Percentiles rank a stretch among this genome's conserved stretches.
Evolutionary conservation across 192 early-diverging fungal genomes (phyloP).

Genomic region (Linnemannia schmuckeri): DNA sequence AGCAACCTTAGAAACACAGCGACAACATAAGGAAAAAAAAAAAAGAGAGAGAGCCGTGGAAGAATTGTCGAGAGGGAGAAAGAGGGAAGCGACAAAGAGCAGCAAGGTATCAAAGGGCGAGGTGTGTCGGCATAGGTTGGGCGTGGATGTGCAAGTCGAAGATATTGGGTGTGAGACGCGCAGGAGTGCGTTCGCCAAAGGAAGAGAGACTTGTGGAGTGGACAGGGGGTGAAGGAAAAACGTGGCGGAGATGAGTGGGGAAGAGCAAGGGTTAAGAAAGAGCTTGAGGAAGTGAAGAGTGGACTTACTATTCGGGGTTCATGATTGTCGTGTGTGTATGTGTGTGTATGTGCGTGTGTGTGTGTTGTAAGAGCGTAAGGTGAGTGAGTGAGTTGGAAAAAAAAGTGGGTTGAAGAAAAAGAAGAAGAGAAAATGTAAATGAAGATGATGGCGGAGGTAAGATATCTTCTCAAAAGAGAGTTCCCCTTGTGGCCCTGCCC

Average conservation of each 20-base stretch:
- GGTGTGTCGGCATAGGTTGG: neutral
- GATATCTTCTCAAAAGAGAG: too few relatives aligned
- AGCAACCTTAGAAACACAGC: neutral
- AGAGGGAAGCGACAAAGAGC: neutral
- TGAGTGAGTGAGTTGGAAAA: neutral
- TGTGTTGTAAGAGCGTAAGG: neutral
- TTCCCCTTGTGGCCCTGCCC: too few relatives aligned
- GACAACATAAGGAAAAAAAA: neutral
- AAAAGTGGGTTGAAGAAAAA: neutral
- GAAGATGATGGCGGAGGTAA: too few relatives aligned
- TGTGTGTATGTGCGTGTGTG: too few relatives aligned
- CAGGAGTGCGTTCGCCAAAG: neutral
- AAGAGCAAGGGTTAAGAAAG: neutral
- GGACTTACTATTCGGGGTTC: slow-evolving; percentile 64
- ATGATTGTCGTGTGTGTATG: slow-evolving; percentile 10
- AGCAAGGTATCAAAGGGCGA: neutral
- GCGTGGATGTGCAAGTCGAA: neutral
- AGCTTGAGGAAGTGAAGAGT: neutral
- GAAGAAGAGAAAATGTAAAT: neutral
- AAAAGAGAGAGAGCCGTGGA: neutral
- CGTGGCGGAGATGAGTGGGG: neutral
- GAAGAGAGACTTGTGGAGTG: neutral
- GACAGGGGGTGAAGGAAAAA: neutral
- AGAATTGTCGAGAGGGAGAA: neutral
- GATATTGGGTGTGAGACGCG: neutral